Evolutionary conservation across 2,329 filamentous ascomycete genomes (phyloP), one percentile per base, ranked within the genome.

Genomic region (Knufia petricola): DNA sequence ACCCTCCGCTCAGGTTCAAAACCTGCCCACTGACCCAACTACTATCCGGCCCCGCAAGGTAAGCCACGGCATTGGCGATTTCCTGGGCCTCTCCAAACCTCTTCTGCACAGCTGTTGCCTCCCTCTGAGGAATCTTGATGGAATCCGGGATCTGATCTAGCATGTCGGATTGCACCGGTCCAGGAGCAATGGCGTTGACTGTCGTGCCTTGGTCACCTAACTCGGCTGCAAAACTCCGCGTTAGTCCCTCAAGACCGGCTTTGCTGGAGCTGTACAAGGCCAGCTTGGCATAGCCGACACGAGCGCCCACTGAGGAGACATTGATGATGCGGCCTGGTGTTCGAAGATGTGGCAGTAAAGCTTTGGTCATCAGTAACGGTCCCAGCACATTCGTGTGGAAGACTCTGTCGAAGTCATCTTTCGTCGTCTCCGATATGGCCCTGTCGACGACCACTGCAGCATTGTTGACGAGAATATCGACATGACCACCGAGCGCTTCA

Each of bases 181-280:
- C 79, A 0, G 78, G 77, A 17, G 73, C 73, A 2, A 83, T 73
- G 0, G 71, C 68, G 54, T 83, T 84, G 21, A 80, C 78, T 0
- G 78, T 82, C 50, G 76, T 76, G 0, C 78, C 77, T 50, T 70
- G 63, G 2, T 52, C 59, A 0, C 78, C 78, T 7, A 82, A 63
- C 61, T 83, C 79, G 0, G 69, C 67, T 0, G 80, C 79, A 71
- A 77, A 77, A 38, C 68, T 72, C 4, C 78, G 66, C 8, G 79
- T 82, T 48, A 82, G 60, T 0, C 72, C 76, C 60, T 83, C 78
- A 13, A 82, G 60, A 4, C 77, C 79, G 0, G 75, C 76, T 58
- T 82, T 82, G 3, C 71, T 75, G 0, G 74, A 71, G 40, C 69
- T 69, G 60, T 82, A 82, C 2, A 78, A 59, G 1, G 70, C 66